Conservation (phyloP, 805 yeast genomes). For the Saccharomycopsis fodiens region DNA sequence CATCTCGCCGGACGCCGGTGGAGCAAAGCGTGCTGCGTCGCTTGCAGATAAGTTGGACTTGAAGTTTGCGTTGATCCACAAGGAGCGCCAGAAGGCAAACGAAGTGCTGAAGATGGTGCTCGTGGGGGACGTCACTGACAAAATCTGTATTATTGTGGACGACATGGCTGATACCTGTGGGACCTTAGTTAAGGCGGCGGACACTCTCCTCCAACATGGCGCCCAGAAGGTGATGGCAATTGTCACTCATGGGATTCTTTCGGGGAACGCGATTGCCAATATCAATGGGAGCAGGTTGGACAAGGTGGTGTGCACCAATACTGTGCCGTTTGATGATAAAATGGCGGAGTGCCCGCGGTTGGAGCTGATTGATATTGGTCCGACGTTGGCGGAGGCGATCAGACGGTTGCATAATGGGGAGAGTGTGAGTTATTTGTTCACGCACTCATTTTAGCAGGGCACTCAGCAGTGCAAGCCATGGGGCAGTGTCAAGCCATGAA, state of each 20-base stretch:
- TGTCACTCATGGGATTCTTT: constrained; percentile 74
- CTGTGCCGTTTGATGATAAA: constrained; percentile 70
- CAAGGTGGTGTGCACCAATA: constrained; percentile 70
- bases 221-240: constrained; percentile 74
- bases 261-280: constrained; percentile 67
- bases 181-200: constrained; percentile 77
- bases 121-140: constrained; percentile 76
- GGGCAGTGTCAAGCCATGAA: background rate
- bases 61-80: constrained; percentile 78
- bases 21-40: constrained; percentile 84
- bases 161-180: constrained; percentile 93
- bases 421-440: constrained; percentile 72
- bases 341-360: constrained; percentile 50
- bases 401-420: constrained; percentile 85
- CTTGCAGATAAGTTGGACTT: constrained; percentile 72
- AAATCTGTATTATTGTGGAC: constrained; percentile 71
- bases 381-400: constrained; percentile 73
- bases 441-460: constrained; percentile 53
- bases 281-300: constrained; percentile 61
- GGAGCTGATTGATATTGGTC: constrained; percentile 62
- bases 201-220: constrained; percentile 56
- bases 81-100: constrained; percentile 76
- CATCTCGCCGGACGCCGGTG: constrained; percentile 86
- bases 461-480: too few species aligned
- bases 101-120: constrained; percentile 80